Conservation (phyloP, 2,329 filamentous ascomycete genomes). For the Fusarium sp. region DNA sequence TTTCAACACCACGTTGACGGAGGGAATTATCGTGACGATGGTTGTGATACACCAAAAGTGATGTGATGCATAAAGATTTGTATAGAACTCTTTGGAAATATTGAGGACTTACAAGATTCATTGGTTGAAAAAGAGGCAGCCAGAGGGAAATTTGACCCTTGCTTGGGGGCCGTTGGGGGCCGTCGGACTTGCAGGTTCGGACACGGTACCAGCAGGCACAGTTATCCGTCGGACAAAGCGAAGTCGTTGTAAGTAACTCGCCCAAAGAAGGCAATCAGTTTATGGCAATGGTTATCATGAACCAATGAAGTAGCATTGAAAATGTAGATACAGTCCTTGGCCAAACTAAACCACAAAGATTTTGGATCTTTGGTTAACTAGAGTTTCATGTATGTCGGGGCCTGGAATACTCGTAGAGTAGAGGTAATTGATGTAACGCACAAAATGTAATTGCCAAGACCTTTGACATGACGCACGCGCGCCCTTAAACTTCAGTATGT, state of each 20-base stretch:
- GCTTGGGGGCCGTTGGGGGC: conserved; percentile 38
- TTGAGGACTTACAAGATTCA: background rate
- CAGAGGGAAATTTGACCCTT: conserved; percentile 14
- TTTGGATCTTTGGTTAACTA: conserved; percentile 24
- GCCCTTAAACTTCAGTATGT: conserved; percentile 17
- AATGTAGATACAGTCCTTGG: background rate
- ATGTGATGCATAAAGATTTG: background rate
- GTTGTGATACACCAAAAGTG: background rate
- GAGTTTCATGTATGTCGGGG: conserved; percentile 2
- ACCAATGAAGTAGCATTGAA: conserved; percentile 8
- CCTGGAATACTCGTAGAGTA: too few relatives aligned
- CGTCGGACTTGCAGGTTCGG: background rate
- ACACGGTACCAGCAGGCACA: background rate
- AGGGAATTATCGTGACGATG: background rate
- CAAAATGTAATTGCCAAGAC: conserved; percentile 1
- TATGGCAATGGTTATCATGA: conserved; percentile 14
- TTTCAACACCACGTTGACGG: conserved; percentile 8
- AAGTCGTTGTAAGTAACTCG: background rate
- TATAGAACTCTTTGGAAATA: background rate
- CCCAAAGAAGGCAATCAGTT: background rate
- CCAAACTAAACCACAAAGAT: background rate
- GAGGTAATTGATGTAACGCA: background rate
- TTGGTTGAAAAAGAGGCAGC: conserved; percentile 31
- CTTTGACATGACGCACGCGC: conserved; percentile 9
- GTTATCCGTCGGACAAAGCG: background rate